phyloP scores from a whole-genome alignment of 1,284 basidiomycete species.

The Naganishia liquefaciens region DNA sequence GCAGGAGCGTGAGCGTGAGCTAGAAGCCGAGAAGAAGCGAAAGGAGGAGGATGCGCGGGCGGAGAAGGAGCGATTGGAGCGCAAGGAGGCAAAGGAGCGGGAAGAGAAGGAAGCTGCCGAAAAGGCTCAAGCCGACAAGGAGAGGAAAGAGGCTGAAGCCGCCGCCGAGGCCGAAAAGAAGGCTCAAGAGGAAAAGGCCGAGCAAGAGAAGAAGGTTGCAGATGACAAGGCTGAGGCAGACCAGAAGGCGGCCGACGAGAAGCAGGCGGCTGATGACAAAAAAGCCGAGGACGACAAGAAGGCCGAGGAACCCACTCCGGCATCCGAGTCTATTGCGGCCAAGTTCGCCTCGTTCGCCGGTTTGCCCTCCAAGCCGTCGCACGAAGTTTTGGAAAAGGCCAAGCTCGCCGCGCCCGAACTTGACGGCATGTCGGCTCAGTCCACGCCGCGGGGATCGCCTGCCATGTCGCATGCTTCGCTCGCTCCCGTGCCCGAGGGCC shows the following conservation, averaged over 20 bases:
- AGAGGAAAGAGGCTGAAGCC: slow-evolving; percentile 58
- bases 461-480: slow-evolving; percentile 49
- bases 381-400: slow-evolving; percentile 25
- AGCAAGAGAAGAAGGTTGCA: slow-evolving; percentile 6
- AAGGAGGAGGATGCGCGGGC: slow-evolving; percentile 39
- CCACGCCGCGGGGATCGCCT: slow-evolving; percentile 47
- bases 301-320: slow-evolving; percentile 15
- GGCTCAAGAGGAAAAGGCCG: slow-evolving; percentile 25
- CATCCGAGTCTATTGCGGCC: slow-evolving; percentile 25
- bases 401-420: slow-evolving; percentile 26
- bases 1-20: slow-evolving; percentile 51
- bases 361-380: slow-evolving; percentile 38
- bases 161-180: slow-evolving; percentile 28
- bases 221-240: slow-evolving; percentile 48
- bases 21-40: slow-evolving; percentile 35
- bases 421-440: slow-evolving; percentile 38
- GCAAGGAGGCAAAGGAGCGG: slow-evolving; percentile 44
- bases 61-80: slow-evolving; percentile 42
- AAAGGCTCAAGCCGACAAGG: slow-evolving; percentile 55
- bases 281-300: slow-evolving; percentile 55
- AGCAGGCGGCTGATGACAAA: slow-evolving; percentile 39
- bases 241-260: slow-evolving; percentile 45
- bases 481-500: slow-evolving; percentile 49
- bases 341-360: slow-evolving; percentile 30
- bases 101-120: slow-evolving; percentile 51